These are phyloP conservation scores for Pistacia integerrima DNA, from an alignment of 345 rosid species.

Conservation along the genomic window DNA sequence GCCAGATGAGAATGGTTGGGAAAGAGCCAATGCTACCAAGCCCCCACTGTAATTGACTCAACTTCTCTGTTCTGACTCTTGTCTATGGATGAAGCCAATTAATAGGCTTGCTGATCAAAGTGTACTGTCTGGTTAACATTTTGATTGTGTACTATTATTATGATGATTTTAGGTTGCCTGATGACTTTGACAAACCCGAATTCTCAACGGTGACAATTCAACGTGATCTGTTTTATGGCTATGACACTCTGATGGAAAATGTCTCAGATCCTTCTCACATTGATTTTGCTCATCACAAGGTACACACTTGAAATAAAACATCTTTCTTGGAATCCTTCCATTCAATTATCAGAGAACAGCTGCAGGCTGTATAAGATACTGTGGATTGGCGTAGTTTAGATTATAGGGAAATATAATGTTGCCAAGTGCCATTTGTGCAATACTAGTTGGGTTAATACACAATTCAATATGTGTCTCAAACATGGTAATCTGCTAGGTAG, in stretches of 20 bases:
- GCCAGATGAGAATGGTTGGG: slow-evolving; percentile 93
- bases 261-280: slow-evolving; percentile 99
- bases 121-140: neutral
- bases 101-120: neutral
- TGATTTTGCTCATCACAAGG: slow-evolving; percentile 98
- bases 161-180: slow-evolving; percentile 69
- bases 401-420: neutral
- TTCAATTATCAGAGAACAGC: neutral
- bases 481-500: neutral
- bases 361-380: neutral
- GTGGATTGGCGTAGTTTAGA: neutral
- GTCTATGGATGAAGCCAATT: neutral
- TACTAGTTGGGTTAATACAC: too few relatives aligned
- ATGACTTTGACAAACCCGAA: slow-evolving; percentile 81
- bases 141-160: slow-evolving; percentile 5
- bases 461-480: neutral
- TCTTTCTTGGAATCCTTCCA: slow-evolving; percentile 7
- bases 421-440: too few relatives aligned
- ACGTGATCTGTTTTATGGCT: slow-evolving; percentile 91
- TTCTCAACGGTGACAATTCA: slow-evolving; percentile 88
- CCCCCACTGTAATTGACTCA: slow-evolving; percentile 60
- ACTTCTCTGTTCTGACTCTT: slow-evolving; percentile 5
- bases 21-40: slow-evolving; percentile 72
- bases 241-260: slow-evolving; percentile 97
- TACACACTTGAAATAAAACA: slow-evolving; percentile 19